Conservation (phyloP, 768 basidiomycete genomes). For the Auriscalpium orientale region DNA sequence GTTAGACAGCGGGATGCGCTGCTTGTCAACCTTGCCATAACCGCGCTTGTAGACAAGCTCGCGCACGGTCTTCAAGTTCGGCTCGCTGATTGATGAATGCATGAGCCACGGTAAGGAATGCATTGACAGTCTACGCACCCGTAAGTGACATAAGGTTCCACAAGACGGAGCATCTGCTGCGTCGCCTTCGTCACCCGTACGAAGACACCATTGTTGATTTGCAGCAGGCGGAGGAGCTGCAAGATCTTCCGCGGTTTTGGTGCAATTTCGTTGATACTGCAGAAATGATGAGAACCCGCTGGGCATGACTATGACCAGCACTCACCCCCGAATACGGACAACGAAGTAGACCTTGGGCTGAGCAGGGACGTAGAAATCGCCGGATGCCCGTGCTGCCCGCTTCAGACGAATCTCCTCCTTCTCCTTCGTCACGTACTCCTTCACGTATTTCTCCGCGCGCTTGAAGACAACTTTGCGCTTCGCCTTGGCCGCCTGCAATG, state of each 20-base stretch:
- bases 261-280: conserved; percentile 98
- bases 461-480: conserved; percentile 99
- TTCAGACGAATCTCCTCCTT: conserved; percentile 94
- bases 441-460: conserved; percentile 96
- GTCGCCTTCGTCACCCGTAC: conserved; percentile 96
- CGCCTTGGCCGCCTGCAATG: conserved; percentile 71
- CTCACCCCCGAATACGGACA: conserved; percentile 92
- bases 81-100: conserved; percentile 49
- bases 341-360: conserved; percentile 98
- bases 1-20: conserved; percentile 91
- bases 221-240: conserved; percentile 95
- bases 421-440: conserved; percentile 91
- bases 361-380: conserved; percentile 96
- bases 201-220: conserved; percentile 99
- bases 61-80: conserved; percentile 93
- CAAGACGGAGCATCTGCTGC: conserved; percentile 94
- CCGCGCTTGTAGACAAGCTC: conserved; percentile 99
- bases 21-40: conserved; percentile 97
- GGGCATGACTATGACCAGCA: conserved; percentile 13
- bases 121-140: conserved; percentile 47
- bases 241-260: conserved; percentile 99
- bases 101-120: not conserved
- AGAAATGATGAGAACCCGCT: not conserved
- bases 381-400: conserved; percentile 83
- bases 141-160: conserved; percentile 97